Evolutionary conservation across 306 rosid species (phyloP).

Genomic region (Prunus mume): DNA sequence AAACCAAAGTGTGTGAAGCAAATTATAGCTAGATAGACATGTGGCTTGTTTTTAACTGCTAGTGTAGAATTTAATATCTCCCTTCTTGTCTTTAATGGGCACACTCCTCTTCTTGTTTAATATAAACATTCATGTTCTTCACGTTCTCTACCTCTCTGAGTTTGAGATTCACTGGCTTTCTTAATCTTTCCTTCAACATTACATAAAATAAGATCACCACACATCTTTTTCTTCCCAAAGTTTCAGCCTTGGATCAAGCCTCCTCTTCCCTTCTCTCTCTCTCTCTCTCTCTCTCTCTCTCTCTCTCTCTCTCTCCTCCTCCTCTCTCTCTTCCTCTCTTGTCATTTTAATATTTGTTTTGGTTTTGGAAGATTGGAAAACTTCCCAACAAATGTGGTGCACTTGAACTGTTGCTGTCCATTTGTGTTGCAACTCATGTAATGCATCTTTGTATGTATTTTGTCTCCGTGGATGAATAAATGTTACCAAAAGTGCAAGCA

Average conservation of each 20-base stretch:
- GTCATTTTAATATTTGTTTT: background rate
- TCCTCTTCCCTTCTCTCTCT: background rate
- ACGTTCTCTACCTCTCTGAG: conserved; percentile 15
- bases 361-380: background rate
- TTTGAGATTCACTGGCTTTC: background rate
- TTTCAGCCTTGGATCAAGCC: conserved; percentile 15
- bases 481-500: conserved; percentile 18
- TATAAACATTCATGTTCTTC: conserved; percentile 17
- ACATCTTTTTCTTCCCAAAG: conserved; percentile 3
- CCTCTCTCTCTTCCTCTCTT: background rate
- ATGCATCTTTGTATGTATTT: background rate
- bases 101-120: background rate
- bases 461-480: too few relatives aligned
- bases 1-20: background rate
- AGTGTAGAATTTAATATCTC: background rate
- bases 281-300: background rate
- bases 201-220: conserved; percentile 29
- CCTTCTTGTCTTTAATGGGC: background rate
- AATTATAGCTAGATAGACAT: background rate
- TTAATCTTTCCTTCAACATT: conserved; percentile 1
- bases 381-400: background rate
- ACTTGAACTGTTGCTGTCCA: background rate
- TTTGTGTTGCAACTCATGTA: background rate
- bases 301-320: background rate
- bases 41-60: background rate